Base-by-base conservation (phyloP, 306 rosid species). In the Prunus dulcis region DNA sequence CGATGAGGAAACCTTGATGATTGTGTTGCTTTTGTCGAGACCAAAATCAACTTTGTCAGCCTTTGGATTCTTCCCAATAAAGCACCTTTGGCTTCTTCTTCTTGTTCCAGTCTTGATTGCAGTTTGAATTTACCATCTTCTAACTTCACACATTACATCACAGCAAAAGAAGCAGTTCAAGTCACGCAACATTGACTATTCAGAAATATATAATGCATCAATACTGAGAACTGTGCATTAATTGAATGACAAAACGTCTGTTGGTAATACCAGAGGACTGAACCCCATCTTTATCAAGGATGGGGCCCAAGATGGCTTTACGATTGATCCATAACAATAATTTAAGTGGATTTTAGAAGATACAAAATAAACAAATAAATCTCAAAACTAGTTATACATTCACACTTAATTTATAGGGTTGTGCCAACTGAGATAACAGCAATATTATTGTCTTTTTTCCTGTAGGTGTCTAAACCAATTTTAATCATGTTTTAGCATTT, bases 1-100 rank as follows among this genome's bases (percentile, higher is more conserved):
- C 91, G 87, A 67, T 86, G 91, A 76, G 97, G 81, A 72, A 93
- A 76, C 83, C 91, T 84, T 66, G 98, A 72, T 53, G 97, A 74
- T 12, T 84, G 91, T 22, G 98, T 78, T 56, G 91, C 78, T 74
- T 93, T 96, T 51, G 99, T 85, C 69, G 99, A 96, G 81, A 96
- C 99, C 89, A 96, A 86, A 85, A 96, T 96, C 86, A 96, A 87
- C 85, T 96, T 96, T 25, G 99, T 96, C 85, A 96, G 81, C 79
- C 98, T 87, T 77, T 96, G 99, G 82, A 96, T 96, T 93, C 98
- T 88, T 67, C 98, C 91, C 78, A 96, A 64, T 71, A 96, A 87
- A 82, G 99, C 99, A 82, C 96, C 96, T 85, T 91, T 96, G 46
- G 98, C 98, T 13, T 96, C 97, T 87, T 96, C 99, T 78, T 96